These are phyloP conservation scores for Metschnikowia colocasiae DNA, from an alignment of 805 yeast species.

Conservation along the genomic window DNA sequence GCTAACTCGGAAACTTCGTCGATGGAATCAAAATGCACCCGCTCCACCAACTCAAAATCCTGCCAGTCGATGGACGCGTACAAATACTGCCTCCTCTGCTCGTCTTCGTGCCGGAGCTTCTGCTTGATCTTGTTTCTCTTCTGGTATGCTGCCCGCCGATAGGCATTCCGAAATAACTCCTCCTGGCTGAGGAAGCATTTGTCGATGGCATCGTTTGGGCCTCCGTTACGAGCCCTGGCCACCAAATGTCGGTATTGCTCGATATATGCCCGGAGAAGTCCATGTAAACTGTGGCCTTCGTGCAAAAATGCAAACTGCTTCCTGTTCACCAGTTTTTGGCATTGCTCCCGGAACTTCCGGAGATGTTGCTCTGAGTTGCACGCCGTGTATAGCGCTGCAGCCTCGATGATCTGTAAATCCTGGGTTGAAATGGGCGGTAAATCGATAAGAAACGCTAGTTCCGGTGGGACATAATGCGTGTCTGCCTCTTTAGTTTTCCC, in stretches of 20 bases:
- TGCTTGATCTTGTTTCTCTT: slow-evolving; percentile 37
- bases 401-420: slow-evolving; percentile 67
- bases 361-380: slow-evolving; percentile 49
- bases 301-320: slow-evolving; percentile 68
- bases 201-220: background rate
- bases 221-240: slow-evolving; percentile 9
- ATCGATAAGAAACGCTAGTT: slow-evolving; percentile 25
- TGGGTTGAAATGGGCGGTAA: slow-evolving; percentile 46
- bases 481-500: background rate
- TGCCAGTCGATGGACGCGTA: slow-evolving; percentile 87
- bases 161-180: slow-evolving; percentile 45
- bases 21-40: slow-evolving; percentile 58
- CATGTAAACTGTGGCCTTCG: slow-evolving; percentile 56
- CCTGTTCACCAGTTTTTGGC: slow-evolving; percentile 33
- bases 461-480: slow-evolving; percentile 15
- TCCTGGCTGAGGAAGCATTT: slow-evolving; percentile 21
- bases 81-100: slow-evolving; percentile 31
- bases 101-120: slow-evolving; percentile 32
- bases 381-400: slow-evolving; percentile 68
- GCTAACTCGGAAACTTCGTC: slow-evolving; percentile 57
- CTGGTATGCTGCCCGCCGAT: slow-evolving; percentile 53
- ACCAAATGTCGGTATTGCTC: slow-evolving; percentile 48
- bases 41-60: slow-evolving; percentile 68
- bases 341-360: slow-evolving; percentile 33
- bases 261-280: slow-evolving; percentile 46